A percentile compares a stretch with the other conserved stretches of the same genome.
phyloP scores from a whole-genome alignment of 169 alveolate genomes.

The Plasmodium gonderi region DNA sequence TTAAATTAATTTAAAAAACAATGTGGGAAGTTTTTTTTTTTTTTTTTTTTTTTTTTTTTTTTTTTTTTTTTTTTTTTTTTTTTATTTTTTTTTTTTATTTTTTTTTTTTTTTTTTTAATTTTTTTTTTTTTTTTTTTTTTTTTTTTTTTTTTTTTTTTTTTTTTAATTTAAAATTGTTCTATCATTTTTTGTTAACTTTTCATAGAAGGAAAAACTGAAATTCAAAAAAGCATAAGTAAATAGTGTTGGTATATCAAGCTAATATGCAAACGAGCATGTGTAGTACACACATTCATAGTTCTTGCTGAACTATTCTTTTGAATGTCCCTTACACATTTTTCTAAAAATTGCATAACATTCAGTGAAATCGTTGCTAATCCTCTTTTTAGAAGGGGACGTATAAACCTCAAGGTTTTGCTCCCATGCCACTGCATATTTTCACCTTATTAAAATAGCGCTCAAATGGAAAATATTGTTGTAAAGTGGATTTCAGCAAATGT shows the following conservation, averaged over 20 bases:
- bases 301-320: background rate
- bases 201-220: constrained; percentile 24
- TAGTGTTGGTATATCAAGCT: background rate
- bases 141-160: constrained; percentile 28
- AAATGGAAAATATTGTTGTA: background rate
- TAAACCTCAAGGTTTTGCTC: background rate
- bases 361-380: background rate
- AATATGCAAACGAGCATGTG: background rate
- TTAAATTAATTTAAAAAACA: constrained; percentile 35
- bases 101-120: constrained; percentile 16
- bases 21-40: constrained; percentile 2
- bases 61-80: constrained; percentile 43
- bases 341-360: background rate
- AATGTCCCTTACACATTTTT: background rate
- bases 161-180: constrained; percentile 31
- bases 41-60: background rate
- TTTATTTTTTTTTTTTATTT: constrained; percentile 26
- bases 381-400: background rate
- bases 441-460: background rate
- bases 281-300: background rate
- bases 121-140: constrained; percentile 39
- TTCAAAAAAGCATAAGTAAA: constrained; percentile 6
- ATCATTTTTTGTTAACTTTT: constrained; percentile 36
- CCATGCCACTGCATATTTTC: background rate
- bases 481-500: background rate